A percentile compares a stretch with the other conserved stretches of the same genome.
These are phyloP conservation scores for Camellia sinensis DNA, from an alignment of 148 eudicot genomes.

Conservation along the genomic window DNA sequence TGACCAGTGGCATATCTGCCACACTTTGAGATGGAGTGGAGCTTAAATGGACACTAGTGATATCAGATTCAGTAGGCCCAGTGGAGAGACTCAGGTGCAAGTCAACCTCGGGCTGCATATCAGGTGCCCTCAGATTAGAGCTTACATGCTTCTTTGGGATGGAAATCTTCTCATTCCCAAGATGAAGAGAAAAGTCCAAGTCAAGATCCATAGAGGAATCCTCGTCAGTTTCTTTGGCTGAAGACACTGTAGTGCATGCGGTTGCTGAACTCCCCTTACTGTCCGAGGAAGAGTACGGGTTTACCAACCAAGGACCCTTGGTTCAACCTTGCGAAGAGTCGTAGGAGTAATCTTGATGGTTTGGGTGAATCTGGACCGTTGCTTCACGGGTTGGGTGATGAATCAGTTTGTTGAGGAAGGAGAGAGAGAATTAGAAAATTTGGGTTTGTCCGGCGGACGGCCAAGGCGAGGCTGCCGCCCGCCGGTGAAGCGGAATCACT, in stretches of 20 bases:
- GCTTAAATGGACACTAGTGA: slow-evolving; percentile 54
- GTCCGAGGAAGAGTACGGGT: slow-evolving; percentile 87
- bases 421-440: too few species aligned
- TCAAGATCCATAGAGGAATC: slow-evolving; percentile 85
- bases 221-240: slow-evolving; percentile 80
- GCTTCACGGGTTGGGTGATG: too few species aligned
- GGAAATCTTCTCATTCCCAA: slow-evolving; percentile 65
- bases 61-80: slow-evolving; percentile 69
- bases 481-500: too few species aligned
- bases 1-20: slow-evolving; percentile 19
- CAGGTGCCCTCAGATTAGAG: slow-evolving; percentile 30
- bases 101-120: slow-evolving; percentile 41
- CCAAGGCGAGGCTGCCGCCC: too few species aligned
- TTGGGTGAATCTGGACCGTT: too few species aligned
- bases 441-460: too few species aligned
- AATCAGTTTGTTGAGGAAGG: too few species aligned
- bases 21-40: slow-evolving; percentile 26
- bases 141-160: slow-evolving; percentile 44
- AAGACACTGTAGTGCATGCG: slow-evolving; percentile 69
- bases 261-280: slow-evolving; percentile 89
- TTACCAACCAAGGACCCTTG: too few species aligned
- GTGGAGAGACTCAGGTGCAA: slow-evolving; percentile 71
- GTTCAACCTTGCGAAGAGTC: too few species aligned
- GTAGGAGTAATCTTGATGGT: too few species aligned
- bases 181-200: slow-evolving; percentile 73